Evolutionary conservation across 768 basidiomycete genomes (phyloP), one percentile per base, ranked within the genome.

Genomic region (Daedaleopsis nitida): DNA sequence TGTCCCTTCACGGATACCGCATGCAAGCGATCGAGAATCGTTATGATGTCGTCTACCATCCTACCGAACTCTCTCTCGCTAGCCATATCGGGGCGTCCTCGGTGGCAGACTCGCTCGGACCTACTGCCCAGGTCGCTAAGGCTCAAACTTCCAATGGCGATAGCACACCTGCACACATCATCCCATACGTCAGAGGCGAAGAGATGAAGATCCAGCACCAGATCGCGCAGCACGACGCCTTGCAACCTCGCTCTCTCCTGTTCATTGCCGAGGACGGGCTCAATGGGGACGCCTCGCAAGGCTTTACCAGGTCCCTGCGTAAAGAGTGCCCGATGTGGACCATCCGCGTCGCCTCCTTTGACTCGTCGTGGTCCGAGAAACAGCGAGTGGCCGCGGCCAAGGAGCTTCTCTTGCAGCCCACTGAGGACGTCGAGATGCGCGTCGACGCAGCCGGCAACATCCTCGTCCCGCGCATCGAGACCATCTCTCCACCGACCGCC

Each of bases 251-350:
- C n/a, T 24, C 39, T 11, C 19, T 13, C 38, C 65, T 66, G 35
- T 39, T 58, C 14, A 35, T 76, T n/a, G 75, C 74, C 74, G 64
- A 66, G n/a, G 59, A 68, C 23, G 75, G 73, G 21, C 5, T 64
- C 21, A 67, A 74, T 55, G 74, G 74, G 8, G 70, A 68, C 32
- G 70, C 71, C n/a, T 70, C 70, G 1, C 54, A 66, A 17, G 77
- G 77, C 3, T 67, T 79, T 32, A 60, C 69, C 10, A 57, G 74
- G 37, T 66, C 73, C 9, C 63, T 77, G 14, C 63, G 69, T 2
- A 67, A 68, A 43, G 77, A 78, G 59, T 75, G 69, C 52, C 64
- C 63, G 10, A 52, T 68, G 3, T 76, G 75, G 73, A 67, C 62
- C 8, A 70, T 75, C 44, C 66, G 66, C 19, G 52, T 72, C 12